Evolutionary conservation across 2,329 filamentous ascomycete species (phyloP), one percentile per base, ranked within the genome.

Genomic region (Pseudopyrenochaeta lycopersici): DNA sequence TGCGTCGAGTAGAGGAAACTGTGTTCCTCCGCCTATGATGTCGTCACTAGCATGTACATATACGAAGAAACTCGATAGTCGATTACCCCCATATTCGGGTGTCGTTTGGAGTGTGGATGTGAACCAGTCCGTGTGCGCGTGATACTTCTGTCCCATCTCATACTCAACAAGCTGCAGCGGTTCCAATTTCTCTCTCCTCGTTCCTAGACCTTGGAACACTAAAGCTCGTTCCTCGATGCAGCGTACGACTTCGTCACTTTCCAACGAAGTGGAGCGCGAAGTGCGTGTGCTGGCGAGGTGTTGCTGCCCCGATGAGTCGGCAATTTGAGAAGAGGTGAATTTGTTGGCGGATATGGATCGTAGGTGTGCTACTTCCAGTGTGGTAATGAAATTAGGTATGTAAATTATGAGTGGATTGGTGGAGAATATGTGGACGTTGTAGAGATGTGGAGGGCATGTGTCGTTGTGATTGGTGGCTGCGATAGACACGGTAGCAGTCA

Each of bases 1-100:
- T 72, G 71, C 77, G 36, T 64, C 64, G 10, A 87, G 62, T 3
- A 81, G 71, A 2, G 84, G 84, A 53, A 87, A 87, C 55, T 85
- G 80, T 20, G 85, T 87, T 2, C 84, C 85, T 3, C 85, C 85
- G 3, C 85, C 85, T 14, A 74, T 72, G 53, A 82, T 83, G 35
- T 68, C 59, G 10, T 56, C 54, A 31, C 81, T 74, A 5, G 62
- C 65, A 27, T 58, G 56, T n/a, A 87, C 72, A 59, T 86, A 87
- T 2, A 86, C 84, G 81, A 87, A 86, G 62, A 87, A 86, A 1
- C 80, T 84, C 45, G 80, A 84, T 7, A 81, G 68, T 1, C 85
- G 73, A 49, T 73, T 44, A 58, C 72, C 18, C n/a, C 66, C 66
- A 36, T 50, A 64, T 31, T 63, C 61, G 3, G 52, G 4, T 1